phyloP scores from a whole-genome alignment of 2,329 filamentous ascomycete genomes.

The Fusarium drepaniforme region DNA sequence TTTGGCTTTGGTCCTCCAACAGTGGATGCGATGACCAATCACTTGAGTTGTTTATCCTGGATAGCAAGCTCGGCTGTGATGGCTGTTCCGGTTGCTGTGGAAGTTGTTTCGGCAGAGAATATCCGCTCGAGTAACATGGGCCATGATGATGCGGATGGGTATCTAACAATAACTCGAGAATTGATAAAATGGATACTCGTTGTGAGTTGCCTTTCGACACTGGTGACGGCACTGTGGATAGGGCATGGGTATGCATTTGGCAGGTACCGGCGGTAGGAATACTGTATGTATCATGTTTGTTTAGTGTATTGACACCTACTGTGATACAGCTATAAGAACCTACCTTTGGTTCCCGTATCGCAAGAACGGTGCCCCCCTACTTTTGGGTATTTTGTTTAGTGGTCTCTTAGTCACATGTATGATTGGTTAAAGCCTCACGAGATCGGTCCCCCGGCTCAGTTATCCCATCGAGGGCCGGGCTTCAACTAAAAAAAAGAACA shows the following conservation, averaged over 20 bases:
- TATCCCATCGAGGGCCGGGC: not conserved
- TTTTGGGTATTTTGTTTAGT: too few species aligned
- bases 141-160: not conserved
- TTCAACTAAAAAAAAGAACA: too few species aligned
- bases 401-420: too few species aligned
- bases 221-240: not conserved
- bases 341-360: too few species aligned
- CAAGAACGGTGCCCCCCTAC: too few species aligned
- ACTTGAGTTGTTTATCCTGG: not conserved
- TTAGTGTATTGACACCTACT: too few species aligned
- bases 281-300: not conserved
- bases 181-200: not conserved
- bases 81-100: not conserved
- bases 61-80: not conserved
- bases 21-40: not conserved
- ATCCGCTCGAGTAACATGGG: accelerated
- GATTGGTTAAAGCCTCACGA: too few species aligned
- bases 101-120: not conserved
- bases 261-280: not conserved
- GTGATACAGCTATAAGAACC: too few species aligned
- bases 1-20: not conserved
- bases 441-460: too few species aligned
- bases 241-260: not conserved
- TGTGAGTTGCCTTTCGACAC: not conserved
- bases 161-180: not conserved